Evolutionary conservation across 176 grass and related monocot genomes (phyloP).

Genomic region (Ampelocalamus luodianensis): DNA sequence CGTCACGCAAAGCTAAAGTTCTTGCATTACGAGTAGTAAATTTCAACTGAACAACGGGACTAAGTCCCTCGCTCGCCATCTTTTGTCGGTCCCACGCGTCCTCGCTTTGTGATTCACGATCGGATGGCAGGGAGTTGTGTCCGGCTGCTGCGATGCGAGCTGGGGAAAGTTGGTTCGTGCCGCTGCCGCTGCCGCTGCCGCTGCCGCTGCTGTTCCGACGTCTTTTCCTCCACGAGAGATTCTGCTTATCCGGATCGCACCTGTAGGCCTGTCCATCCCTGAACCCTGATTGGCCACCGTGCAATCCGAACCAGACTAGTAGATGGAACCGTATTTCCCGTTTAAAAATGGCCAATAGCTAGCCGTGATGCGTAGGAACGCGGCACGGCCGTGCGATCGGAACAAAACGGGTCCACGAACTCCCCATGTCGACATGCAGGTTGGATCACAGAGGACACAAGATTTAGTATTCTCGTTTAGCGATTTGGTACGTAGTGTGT

Average conservation of each 20-base stretch:
- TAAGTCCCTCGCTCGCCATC: no score
- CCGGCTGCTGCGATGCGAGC: neutral
- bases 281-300: neutral
- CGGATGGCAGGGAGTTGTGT: neutral
- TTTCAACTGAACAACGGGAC: no score
- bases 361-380: neutral
- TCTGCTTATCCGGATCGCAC: neutral
- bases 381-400: neutral
- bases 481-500: neutral
- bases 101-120: neutral
- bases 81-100: no score
- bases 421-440: conserved; percentile 7
- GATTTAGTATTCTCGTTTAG: neutral
- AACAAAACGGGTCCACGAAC: neutral
- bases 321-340: neutral
- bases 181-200: neutral
- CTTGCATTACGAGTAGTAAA: no score
- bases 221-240: conserved; percentile 2
- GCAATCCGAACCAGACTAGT: neutral
- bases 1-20: no score
- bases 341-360: neutral
- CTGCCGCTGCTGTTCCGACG: no score
- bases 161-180: neutral
- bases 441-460: neutral
- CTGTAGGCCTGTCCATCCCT: neutral